Evolutionary conservation across 768 basidiomycete species (phyloP).

Genomic region (Boletus rubropictus): DNA sequence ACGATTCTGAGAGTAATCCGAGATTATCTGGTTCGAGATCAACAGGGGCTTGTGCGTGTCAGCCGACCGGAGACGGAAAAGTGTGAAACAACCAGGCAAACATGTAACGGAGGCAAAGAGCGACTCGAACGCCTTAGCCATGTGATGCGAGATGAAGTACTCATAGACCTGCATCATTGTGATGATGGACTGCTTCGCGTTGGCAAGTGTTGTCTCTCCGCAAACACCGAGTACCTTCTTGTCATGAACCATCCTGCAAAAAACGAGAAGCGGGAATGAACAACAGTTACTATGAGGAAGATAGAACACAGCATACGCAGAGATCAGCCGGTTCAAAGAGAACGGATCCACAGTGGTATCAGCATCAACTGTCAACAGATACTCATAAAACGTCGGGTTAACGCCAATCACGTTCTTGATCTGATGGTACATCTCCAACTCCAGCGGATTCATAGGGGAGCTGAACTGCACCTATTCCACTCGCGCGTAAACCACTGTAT

Average conservation of each 20-base stretch:
- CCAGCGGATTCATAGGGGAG: constrained; percentile 91
- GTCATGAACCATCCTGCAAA: constrained; percentile 90
- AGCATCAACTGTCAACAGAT: constrained; percentile 87
- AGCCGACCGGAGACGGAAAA: constrained; percentile 90
- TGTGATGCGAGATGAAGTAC: constrained; percentile 98
- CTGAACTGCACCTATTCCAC: constrained; percentile 84
- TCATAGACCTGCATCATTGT: constrained; percentile 99
- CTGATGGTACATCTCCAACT: constrained; percentile 98
- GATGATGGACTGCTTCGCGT: constrained; percentile 90
- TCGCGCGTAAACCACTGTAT: not conserved
- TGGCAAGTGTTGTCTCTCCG: constrained; percentile 89
- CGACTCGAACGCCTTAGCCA: constrained; percentile 97
- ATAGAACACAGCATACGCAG: constrained; percentile 59
- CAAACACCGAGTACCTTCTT: constrained; percentile 91
- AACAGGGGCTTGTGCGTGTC: constrained; percentile 95
- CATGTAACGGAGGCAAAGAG: constrained; percentile 98
- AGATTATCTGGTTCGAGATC: constrained; percentile 83
- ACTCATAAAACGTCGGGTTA: constrained; percentile 98
- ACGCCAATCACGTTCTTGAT: constrained; percentile 99
- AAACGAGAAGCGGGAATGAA: not conserved
- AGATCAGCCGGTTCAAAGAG: constrained; percentile 86
- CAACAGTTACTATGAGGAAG: not conserved
- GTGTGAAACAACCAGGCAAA: constrained; percentile 97
- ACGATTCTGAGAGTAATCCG: constrained; percentile 92
- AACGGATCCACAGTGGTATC: constrained; percentile 90